A percentile compares a stretch with the other conserved stretches of the same genome.
These are phyloP conservation scores for Alternaria panax DNA, from an alignment of 2,329 filamentous ascomycete species.

Conservation along the genomic window DNA sequence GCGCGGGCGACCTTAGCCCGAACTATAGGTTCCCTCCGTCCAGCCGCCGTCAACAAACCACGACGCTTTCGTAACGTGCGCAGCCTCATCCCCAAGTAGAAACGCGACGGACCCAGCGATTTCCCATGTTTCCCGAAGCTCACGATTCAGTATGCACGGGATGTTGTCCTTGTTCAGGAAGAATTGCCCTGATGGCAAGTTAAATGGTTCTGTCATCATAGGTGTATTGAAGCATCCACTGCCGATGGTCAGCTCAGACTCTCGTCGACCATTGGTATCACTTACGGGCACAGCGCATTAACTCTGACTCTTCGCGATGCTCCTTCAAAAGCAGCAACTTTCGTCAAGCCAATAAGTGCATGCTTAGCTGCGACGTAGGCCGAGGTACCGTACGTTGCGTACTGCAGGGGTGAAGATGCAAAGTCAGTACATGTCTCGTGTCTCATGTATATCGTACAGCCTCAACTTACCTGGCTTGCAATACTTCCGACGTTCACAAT, in stretches of 20 bases:
- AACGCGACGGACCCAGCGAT: conserved; percentile 4
- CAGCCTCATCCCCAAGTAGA: conserved; percentile 2
- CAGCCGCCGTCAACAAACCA: conserved; percentile 9
- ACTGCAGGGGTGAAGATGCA: neutral
- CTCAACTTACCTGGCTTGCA: conserved; percentile 3
- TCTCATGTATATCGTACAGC: neutral
- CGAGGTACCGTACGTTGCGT: conserved; percentile 50
- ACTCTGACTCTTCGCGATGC: conserved; percentile 31
- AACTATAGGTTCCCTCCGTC: neutral
- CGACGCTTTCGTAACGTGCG: conserved; percentile 5
- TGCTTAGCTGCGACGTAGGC: conserved; percentile 50
- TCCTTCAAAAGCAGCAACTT: conserved; percentile 46
- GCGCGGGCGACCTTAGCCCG: neutral
- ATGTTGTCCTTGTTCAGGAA: conserved; percentile 8
- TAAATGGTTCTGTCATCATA: conserved; percentile 4
- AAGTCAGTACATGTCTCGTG: neutral
- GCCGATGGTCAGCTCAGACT: neutral
- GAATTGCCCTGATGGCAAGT: neutral
- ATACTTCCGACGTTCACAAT: conserved; percentile 15
- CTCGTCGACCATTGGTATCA: neutral
- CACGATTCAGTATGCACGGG: conserved; percentile 2
- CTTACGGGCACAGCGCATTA: conserved; percentile 21
- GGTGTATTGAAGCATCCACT: conserved; percentile 7
- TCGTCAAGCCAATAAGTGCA: conserved; percentile 49
- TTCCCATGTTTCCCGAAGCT: conserved; percentile 7